Evolutionary conservation across 169 alveolate genomes (phyloP).

Genomic region (Plasmodium coatneyi): DNA sequence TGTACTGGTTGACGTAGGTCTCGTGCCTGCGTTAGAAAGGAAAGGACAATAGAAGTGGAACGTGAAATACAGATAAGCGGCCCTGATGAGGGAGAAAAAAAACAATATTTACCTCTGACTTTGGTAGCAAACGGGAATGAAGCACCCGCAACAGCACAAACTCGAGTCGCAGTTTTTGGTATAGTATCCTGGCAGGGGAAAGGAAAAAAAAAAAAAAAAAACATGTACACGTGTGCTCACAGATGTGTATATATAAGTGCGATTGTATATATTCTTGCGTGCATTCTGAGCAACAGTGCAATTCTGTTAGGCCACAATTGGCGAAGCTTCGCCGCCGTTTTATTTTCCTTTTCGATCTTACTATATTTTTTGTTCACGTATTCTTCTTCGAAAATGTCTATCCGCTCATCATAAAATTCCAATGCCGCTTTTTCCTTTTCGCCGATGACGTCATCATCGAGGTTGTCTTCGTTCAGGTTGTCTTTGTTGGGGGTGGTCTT

Average conservation of each 20-base stretch:
- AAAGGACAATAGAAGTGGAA: neutral
- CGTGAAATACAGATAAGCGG: neutral
- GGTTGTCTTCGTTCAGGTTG: constrained; percentile 16
- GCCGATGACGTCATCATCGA: constrained; percentile 42
- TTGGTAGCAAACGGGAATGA: constrained; percentile 69
- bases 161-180: constrained; percentile 59
- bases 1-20: constrained; percentile 53
- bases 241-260: neutral
- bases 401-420: constrained; percentile 70
- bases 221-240: neutral
- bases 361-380: constrained; percentile 73
- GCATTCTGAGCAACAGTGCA: neutral
- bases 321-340: neutral
- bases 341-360: constrained; percentile 13
- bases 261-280: neutral
- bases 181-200: constrained; percentile 25
- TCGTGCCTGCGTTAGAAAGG: constrained; percentile 26
- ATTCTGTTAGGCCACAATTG: neutral
- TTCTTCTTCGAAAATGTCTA: constrained; percentile 70
- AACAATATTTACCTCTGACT: constrained; percentile 36
- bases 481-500: neutral
- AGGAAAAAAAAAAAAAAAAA: neutral
- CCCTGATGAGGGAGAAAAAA: neutral
- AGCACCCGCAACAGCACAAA: constrained; percentile 73
- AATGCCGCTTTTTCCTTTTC: constrained; percentile 62